A percentile compares a stretch with the other conserved stretches of the same genome.
These are phyloP conservation scores for Calocybe indica DNA, from an alignment of 768 basidiomycete species.

Conservation along the genomic window DNA sequence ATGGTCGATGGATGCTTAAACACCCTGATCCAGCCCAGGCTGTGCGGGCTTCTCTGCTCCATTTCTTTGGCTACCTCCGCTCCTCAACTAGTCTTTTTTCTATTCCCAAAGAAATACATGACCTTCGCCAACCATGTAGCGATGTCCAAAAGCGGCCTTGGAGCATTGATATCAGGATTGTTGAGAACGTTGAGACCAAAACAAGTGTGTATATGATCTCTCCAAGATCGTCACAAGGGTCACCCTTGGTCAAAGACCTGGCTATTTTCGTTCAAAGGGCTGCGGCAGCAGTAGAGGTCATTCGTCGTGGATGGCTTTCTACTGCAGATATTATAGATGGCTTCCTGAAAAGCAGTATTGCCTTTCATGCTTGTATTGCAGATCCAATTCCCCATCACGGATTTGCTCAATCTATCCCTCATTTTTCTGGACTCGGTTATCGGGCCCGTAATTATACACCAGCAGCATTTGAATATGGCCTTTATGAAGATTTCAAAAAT, in stretches of 20 bases:
- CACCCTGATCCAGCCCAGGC: not conserved
- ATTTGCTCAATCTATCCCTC: not conserved
- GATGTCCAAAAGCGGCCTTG: no score
- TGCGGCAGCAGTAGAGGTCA: constrained; percentile 5
- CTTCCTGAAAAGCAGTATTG: not conserved
- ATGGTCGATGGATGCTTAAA: constrained; percentile 3
- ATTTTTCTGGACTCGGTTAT: constrained; percentile 9
- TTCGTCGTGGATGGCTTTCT: not conserved
- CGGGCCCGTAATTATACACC: constrained; percentile 5
- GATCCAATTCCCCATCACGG: constrained; percentile 2
- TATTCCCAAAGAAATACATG: no score
- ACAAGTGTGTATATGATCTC: no score
- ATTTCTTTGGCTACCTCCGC: constrained; percentile 5
- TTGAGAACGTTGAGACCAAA: no score
- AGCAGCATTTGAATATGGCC: constrained; percentile 1
- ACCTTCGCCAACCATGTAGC: no score
- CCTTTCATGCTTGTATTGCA: constrained; percentile 3
- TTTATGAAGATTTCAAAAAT: constrained; percentile 1
- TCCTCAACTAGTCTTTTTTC: no score
- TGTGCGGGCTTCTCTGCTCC: not conserved
- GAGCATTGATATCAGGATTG: no score
- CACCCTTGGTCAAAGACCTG: no score
- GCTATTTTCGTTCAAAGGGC: no score
- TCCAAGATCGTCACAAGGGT: no score
- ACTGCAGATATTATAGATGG: no score